Conservation (phyloP, 2,329 filamentous ascomycete species). For the Cytospora piceicola region DNA sequence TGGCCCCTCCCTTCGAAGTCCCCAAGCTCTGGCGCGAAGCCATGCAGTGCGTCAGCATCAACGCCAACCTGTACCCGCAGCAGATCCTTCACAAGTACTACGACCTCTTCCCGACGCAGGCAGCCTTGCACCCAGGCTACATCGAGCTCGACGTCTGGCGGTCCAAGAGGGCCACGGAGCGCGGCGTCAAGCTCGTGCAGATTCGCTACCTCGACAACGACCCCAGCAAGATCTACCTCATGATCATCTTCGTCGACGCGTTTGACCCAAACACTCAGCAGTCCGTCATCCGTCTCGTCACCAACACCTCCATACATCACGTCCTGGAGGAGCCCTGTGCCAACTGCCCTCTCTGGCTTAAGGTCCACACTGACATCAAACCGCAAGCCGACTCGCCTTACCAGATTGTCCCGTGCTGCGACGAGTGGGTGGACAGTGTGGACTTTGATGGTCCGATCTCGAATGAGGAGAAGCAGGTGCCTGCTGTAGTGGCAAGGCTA, state of each 20-base stretch:
- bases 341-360: conserved; percentile 29
- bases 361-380: conserved; percentile 5
- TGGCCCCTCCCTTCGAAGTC: conserved; percentile 21
- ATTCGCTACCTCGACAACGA: conserved; percentile 26
- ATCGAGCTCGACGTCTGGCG: conserved; percentile 25
- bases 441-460: conserved; percentile 23
- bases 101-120: conserved; percentile 10
- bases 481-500: conserved; percentile 19
- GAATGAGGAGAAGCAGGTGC: conserved; percentile 24
- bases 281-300: conserved; percentile 20
- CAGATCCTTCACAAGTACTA: conserved; percentile 25
- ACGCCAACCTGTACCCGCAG: conserved; percentile 23
- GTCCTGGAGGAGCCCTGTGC: conserved; percentile 26
- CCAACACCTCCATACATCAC: conserved; percentile 27
- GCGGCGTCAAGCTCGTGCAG: conserved; percentile 20
- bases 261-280: conserved; percentile 2
- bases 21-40: conserved; percentile 26
- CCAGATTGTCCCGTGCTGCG: conserved; percentile 27
- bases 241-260: conserved; percentile 21
- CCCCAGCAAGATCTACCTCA: conserved; percentile 21
- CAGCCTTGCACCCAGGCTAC: not conserved
- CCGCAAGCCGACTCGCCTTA: conserved; percentile 2
- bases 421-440: conserved; percentile 17
- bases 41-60: conserved; percentile 29
- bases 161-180: conserved; percentile 14